A percentile compares a stretch with the other conserved stretches of the same genome.
Evolutionary conservation across 2,329 filamentous ascomycete genomes (phyloP).

Genomic region (Penicillium sp.): DNA sequence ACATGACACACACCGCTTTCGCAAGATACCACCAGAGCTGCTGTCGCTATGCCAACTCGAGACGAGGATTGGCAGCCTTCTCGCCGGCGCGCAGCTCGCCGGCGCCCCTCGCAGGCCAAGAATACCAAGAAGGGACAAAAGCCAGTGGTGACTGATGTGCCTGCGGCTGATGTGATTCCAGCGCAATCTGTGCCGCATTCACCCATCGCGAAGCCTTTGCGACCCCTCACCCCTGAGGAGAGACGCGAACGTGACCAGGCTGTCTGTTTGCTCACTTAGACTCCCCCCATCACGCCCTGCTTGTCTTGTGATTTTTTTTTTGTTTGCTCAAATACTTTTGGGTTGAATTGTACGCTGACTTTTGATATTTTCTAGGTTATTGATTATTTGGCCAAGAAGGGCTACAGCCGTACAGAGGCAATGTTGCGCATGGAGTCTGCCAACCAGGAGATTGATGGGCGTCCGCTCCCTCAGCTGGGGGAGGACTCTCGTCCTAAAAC

Average conservation of each 20-base stretch:
- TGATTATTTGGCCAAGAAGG: slow-evolving; percentile 93
- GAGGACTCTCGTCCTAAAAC: slow-evolving; percentile 80
- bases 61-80: background rate
- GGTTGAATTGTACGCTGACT: background rate
- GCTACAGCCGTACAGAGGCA: slow-evolving; percentile 88
- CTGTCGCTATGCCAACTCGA: background rate
- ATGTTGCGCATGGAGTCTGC: slow-evolving; percentile 89
- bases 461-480: slow-evolving; percentile 64
- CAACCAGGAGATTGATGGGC: slow-evolving; percentile 76
- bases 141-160: background rate
- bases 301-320: background rate
- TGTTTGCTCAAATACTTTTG: background rate
- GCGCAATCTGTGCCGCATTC: background rate
- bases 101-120: background rate
- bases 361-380: slow-evolving; percentile 62
- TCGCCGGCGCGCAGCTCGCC: background rate
- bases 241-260: background rate
- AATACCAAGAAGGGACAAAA: background rate
- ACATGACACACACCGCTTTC: background rate
- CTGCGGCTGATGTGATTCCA: background rate
- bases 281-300: background rate
- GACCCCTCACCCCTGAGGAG: background rate
- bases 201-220: background rate
- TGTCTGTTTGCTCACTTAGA: background rate
- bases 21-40: background rate